Base-by-base conservation (phyloP, 169 alveolate genomes). In the Eimeria zaria region DNA sequence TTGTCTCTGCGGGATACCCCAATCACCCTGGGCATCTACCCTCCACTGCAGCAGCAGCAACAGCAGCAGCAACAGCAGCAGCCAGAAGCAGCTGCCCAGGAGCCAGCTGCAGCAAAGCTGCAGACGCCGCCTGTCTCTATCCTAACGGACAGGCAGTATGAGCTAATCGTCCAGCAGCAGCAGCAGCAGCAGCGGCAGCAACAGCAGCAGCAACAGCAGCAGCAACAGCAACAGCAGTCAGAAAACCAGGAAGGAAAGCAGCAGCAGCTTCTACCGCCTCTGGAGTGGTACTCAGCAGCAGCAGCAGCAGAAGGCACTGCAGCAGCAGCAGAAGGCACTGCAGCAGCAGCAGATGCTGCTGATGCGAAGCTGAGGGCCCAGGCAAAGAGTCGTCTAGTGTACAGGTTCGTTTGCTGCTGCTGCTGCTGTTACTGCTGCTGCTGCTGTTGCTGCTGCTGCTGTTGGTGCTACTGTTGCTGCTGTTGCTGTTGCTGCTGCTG, bases 11-110 rank as follows among this genome's bases (percentile, higher is more conserved):
- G 91, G 0, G 55, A 48, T n/a, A 51, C 91, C 27, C 89, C 89
- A 8, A 80, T 80, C 18, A 14, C 18, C 27, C 48, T 48, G 3
- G 89, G 69, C 41, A 24, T 80, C 6, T 80, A 80, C 89, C 89
- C 89, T 0, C n/a, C 27, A 1, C 89, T 22, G 69, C 71, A 80
- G 89, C 69, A 16, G 69, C 89, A 0, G 41, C 89, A 46, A 33
- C 67, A 41, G 89, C 89, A 41, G 67, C 89, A 80, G 69, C 69
- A 80, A 69, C 89, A 36, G 89, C 89, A 36, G 55, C 84, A 74
- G 84, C 84, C 1, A 58, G 33, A 39, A 12, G 55, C 84, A 64
- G 74, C 41, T 0, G 74, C 74, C 7, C 53, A 36, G 85, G 30
- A 74, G 85, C 16, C 55, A 74, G 58, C 85, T 9, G 51, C 85